Evolutionary conservation across 2,329 filamentous ascomycete genomes (phyloP), one percentile per base, ranked within the genome.

Genomic region (Geosmithia morbida): DNA sequence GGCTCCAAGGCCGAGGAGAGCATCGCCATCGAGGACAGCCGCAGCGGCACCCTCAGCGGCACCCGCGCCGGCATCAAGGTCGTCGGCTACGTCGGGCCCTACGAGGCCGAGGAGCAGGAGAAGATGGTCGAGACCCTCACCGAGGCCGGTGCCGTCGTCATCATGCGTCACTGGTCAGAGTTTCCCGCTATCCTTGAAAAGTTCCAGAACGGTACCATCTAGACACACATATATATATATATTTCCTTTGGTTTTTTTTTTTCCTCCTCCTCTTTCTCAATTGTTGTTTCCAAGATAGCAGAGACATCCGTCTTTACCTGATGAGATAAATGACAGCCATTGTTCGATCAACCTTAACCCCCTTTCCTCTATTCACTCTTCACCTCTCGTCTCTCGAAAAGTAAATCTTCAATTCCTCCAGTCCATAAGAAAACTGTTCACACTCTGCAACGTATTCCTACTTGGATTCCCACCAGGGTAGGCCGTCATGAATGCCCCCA

Each of bases 371-470:
- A n/a, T 42, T 42, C 7, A 5, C 14, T 19, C 8, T 4, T 42
- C 45, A 43, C 17, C 29, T 60, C 22, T n/a, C 22, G 8, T 26
- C 33, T 37, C 6, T 11, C 5, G 33, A 37, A 16, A n/a, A n/a
- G n/a, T n/a, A n/a, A n/a, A n/a, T n/a, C n/a, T n/a, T 37, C 33
- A 62, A 48, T 54, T 63, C 43, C 59, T 57, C 62, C 66, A 69
- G 48, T 73, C 73, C 79, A 97, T 90, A 46, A 97, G 66, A 57
- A 87, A 94, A 48, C 85, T 85, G 63, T 97, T 96, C 5, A 97
- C 83, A 54, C 87, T 90, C 63, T 96, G 89, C 39, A 97, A 66
- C 0, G 89, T 96, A 19, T 85, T 75, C 37, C 92, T 73, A 51
- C 82, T 89, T 0, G 90, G 89, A 59, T 94, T 94, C 2, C 83